Evolutionary conservation across 495 filamentous ascomycete species (phyloP).

Genomic region (Viridothelium virens): DNA sequence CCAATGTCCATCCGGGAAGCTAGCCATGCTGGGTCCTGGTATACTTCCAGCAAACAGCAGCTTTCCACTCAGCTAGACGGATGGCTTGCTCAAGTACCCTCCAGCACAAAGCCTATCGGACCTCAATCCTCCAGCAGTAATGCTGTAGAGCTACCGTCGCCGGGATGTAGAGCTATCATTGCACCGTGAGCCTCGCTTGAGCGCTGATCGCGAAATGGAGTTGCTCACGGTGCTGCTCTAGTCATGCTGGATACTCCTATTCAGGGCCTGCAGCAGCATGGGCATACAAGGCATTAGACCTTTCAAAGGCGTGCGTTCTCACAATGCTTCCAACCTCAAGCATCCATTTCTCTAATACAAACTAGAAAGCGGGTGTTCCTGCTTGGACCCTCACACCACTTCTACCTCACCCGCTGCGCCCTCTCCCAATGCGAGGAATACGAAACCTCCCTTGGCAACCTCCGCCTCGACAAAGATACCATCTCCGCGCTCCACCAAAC

Average conservation of each 20-base stretch:
- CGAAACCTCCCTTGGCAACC: slow-evolving; percentile 74
- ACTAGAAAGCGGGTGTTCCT: slow-evolving; percentile 81
- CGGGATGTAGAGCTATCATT: slow-evolving; percentile 81
- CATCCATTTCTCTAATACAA: neutral
- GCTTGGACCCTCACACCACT: slow-evolving; percentile 87
- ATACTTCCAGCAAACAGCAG: slow-evolving; percentile 50
- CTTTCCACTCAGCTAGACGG: slow-evolving; percentile 67
- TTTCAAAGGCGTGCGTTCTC: slow-evolving; percentile 60
- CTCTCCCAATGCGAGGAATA: slow-evolving; percentile 69
- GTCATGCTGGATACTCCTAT: slow-evolving; percentile 94
- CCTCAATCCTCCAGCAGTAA: slow-evolving; percentile 38
- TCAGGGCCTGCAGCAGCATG: slow-evolving; percentile 90
- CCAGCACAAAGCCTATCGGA: slow-evolving; percentile 42
- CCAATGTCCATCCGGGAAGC: slow-evolving; percentile 49
- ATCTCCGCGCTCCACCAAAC: slow-evolving; percentile 56
- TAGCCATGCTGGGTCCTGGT: slow-evolving; percentile 77
- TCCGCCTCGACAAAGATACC: slow-evolving; percentile 62
- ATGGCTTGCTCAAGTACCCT: slow-evolving; percentile 69
- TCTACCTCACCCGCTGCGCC: slow-evolving; percentile 68
- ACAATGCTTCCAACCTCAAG: neutral
- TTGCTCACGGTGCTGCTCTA: slow-evolving; percentile 36
- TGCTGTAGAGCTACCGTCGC: slow-evolving; percentile 54
- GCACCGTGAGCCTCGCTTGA: slow-evolving; percentile 64
- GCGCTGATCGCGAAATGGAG: neutral
- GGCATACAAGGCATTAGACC: slow-evolving; percentile 86